These are phyloP conservation scores for Colletotrichum sp. DNA, from an alignment of 2,329 filamentous ascomycete species.

Conservation along the genomic window DNA sequence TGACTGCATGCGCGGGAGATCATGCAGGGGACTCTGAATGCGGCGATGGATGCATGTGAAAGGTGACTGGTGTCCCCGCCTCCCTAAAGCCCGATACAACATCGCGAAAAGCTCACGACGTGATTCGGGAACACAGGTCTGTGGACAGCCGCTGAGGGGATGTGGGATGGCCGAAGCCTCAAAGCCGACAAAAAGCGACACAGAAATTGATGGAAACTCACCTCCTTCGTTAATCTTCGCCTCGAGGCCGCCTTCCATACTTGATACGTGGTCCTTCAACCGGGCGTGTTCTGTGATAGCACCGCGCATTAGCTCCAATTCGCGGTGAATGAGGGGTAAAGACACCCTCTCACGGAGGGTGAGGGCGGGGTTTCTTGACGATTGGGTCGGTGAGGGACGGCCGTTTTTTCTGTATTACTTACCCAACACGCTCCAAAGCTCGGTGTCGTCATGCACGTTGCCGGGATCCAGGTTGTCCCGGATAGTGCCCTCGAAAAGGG, in stretches of 20 bases:
- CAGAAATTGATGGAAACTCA: conserved; percentile 50
- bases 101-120: not conserved
- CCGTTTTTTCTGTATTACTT: conserved; percentile 43
- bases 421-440: conserved; percentile 95
- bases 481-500: conserved; percentile 91
- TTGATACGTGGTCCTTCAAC: conserved; percentile 85
- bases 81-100: not conserved
- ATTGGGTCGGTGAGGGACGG: conserved; percentile 1
- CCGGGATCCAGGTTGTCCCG: conserved; percentile 95
- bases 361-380: conserved; percentile 13
- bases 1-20: conserved; percentile 35
- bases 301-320: conserved; percentile 40
- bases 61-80: not conserved
- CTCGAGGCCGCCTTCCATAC: conserved; percentile 89
- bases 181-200: conserved; percentile 31
- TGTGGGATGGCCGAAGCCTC: conserved; percentile 18
- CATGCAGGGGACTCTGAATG: conserved; percentile 35
- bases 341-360: not conserved
- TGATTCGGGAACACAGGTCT: conserved; percentile 24
- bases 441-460: conserved; percentile 94
- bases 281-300: conserved; percentile 79
- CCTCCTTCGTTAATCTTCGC: conserved; percentile 93
- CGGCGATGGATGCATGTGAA: conserved; percentile 18
- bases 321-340: conserved; percentile 8
- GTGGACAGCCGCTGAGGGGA: conserved; percentile 29